These are phyloP conservation scores for Clitopilus passeckerianus DNA, from an alignment of 768 basidiomycete genomes.

Conservation along the genomic window DNA sequence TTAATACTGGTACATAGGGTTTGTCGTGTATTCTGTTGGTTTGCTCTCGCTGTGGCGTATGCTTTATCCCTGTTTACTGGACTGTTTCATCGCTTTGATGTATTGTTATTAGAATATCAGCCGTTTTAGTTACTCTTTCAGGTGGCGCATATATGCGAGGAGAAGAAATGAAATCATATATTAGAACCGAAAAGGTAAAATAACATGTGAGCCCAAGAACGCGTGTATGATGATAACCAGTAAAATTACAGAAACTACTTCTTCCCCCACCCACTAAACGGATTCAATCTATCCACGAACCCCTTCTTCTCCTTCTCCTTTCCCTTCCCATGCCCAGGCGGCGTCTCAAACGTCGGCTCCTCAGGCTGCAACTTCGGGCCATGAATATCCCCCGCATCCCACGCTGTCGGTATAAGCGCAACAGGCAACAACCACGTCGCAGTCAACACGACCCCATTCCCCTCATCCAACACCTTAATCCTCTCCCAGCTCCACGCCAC, in stretches of 20 bases:
- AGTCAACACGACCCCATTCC: conserved; percentile 74
- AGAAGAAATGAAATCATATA: too few relatives aligned
- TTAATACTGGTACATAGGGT: too few relatives aligned
- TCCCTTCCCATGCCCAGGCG: background rate
- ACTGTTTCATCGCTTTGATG: too few relatives aligned
- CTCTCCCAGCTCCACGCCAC: conserved; percentile 77
- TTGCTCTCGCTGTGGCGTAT: too few relatives aligned
- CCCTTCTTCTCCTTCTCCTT: background rate
- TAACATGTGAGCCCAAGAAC: too few relatives aligned
- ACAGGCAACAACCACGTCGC: conserved; percentile 83
- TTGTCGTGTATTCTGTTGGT: too few relatives aligned
- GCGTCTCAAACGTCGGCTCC: background rate
- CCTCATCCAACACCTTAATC: conserved; percentile 61
- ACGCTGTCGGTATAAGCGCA: conserved; percentile 68
- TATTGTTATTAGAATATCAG: too few relatives aligned
- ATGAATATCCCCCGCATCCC: conserved; percentile 50
- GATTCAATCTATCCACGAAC: background rate
- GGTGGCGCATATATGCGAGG: too few relatives aligned
- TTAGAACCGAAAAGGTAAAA: too few relatives aligned
- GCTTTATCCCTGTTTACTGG: too few relatives aligned
- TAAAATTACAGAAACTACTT: background rate
- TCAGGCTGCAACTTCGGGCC: conserved; percentile 16
- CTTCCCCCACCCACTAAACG: background rate
- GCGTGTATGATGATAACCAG: background rate
- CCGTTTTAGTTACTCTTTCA: too few relatives aligned